phyloP scores from a whole-genome alignment of 2,329 filamentous ascomycete species.

The Diplodia intermedia region DNA sequence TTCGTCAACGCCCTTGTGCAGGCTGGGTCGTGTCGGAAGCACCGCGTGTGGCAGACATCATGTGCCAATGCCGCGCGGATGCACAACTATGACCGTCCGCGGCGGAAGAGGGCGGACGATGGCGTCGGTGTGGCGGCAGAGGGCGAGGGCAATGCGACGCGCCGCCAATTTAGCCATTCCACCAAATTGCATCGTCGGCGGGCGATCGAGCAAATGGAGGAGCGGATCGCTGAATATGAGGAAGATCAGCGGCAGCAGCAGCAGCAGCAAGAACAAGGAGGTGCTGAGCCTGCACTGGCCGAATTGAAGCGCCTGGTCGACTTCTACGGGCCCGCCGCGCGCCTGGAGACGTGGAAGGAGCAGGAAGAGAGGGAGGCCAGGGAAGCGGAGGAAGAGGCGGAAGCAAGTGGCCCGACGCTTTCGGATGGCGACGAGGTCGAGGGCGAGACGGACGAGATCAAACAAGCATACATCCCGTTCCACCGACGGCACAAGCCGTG shows the following conservation, averaged over 20 bases:
- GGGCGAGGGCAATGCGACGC: neutral
- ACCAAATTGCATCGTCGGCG: neutral
- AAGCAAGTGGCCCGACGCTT: conserved; percentile 40
- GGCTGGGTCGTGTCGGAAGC: conserved; percentile 59
- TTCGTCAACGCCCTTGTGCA: conserved; percentile 62
- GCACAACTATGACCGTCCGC: conserved; percentile 35
- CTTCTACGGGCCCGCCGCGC: conserved; percentile 7
- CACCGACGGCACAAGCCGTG: conserved; percentile 41
- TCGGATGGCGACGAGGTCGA: conserved; percentile 34
- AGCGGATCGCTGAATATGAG: too few species aligned
- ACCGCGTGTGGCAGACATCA: conserved; percentile 41
- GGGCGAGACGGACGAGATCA: conserved; percentile 32
- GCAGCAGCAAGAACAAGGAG: neutral
- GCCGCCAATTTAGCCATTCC: conserved; percentile 31
- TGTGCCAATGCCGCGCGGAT: conserved; percentile 19
- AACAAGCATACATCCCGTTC: conserved; percentile 2
- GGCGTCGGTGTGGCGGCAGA: conserved; percentile 28
- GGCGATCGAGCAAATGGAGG: too few species aligned
- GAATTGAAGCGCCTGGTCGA: conserved; percentile 18
- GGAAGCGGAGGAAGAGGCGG: conserved; percentile 39
- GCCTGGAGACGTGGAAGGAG: conserved; percentile 35
- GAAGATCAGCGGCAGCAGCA: neutral
- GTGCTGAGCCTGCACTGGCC: neutral
- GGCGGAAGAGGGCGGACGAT: conserved; percentile 36
- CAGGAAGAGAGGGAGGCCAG: conserved; percentile 42